A percentile compares a stretch with the other conserved stretches of the same genome.
These are phyloP conservation scores for Aureobasidium sp. DNA, from an alignment of 2,329 filamentous ascomycete species.

Conservation along the genomic window DNA sequence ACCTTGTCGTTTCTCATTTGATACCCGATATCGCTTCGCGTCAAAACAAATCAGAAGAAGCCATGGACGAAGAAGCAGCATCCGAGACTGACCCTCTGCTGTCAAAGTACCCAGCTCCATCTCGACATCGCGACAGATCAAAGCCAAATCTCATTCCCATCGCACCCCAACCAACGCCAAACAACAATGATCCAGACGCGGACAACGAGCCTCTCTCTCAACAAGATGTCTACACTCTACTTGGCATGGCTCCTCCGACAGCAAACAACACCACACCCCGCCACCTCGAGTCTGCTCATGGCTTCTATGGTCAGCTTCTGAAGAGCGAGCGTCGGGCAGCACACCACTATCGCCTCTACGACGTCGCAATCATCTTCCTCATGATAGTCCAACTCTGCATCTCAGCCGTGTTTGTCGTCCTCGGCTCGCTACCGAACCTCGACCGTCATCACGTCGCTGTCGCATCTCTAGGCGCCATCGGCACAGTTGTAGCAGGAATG, in stretches of 20 bases:
- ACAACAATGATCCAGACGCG: constrained; percentile 16
- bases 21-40: not conserved
- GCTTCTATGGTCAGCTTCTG: constrained; percentile 21
- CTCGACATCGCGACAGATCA: not conserved
- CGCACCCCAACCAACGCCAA: constrained; percentile 10
- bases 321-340: constrained; percentile 17
- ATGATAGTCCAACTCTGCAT: constrained; percentile 26
- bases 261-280: constrained; percentile 17
- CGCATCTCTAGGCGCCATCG: constrained; percentile 24
- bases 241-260: constrained; percentile 22
- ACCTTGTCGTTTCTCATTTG: not conserved
- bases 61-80: not conserved
- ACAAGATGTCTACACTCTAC: constrained; percentile 23
- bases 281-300: constrained; percentile 18
- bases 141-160: not conserved
- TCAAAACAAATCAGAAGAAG: not conserved
- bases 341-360: constrained; percentile 24
- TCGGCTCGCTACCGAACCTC: constrained; percentile 22
- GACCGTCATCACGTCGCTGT: constrained; percentile 22
- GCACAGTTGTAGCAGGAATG: constrained; percentile 25
- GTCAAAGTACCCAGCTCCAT: not conserved
- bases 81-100: constrained; percentile 6
- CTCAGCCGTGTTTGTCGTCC: constrained; percentile 27
- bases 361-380: constrained; percentile 21
- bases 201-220: constrained; percentile 17